phyloP scores from a whole-genome alignment of 179 eudicot genomes.

The Sideroxylon spinosum region DNA sequence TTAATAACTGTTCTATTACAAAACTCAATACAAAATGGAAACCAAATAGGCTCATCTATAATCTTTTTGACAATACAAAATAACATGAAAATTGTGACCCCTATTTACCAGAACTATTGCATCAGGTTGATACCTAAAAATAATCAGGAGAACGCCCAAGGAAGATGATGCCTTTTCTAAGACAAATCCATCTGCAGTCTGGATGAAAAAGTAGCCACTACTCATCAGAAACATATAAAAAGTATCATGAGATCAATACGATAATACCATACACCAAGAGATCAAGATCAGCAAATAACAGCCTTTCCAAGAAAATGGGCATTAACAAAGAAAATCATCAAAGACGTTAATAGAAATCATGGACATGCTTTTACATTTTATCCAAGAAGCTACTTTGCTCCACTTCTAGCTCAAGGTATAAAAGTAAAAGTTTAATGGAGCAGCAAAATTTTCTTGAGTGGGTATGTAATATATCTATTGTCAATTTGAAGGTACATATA shows the following conservation, averaged over 20 bases:
- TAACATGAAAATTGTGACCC: not conserved
- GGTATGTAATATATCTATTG: not conserved
- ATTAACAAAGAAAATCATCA: not conserved
- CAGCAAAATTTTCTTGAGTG: not conserved
- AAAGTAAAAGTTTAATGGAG: not conserved
- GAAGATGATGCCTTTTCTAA: constrained; percentile 80
- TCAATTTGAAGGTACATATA: not conserved
- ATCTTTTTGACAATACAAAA: not conserved
- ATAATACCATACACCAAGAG: not conserved
- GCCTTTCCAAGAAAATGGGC: not conserved
- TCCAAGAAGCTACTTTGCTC: constrained; percentile 7
- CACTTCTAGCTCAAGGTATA: constrained; percentile 2
- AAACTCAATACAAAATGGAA: not conserved
- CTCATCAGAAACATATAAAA: not conserved
- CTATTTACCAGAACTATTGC: constrained; percentile 79
- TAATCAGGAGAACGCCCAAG: constrained; percentile 80
- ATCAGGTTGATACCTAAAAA: constrained; percentile 91
- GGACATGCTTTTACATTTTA: not conserved
- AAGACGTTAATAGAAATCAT: not conserved
- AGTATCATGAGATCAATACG: not conserved
- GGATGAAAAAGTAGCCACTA: constrained; percentile 15
- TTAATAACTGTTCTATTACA: too few species aligned
- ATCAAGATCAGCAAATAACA: not conserved
- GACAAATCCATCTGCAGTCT: constrained; percentile 76
- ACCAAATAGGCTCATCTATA: not conserved